Percentiles rank a stretch among this genome's conserved stretches.
Conservation (phyloP, 2,329 filamentous ascomycete genomes). For the Colletotrichum sp. region DNA sequence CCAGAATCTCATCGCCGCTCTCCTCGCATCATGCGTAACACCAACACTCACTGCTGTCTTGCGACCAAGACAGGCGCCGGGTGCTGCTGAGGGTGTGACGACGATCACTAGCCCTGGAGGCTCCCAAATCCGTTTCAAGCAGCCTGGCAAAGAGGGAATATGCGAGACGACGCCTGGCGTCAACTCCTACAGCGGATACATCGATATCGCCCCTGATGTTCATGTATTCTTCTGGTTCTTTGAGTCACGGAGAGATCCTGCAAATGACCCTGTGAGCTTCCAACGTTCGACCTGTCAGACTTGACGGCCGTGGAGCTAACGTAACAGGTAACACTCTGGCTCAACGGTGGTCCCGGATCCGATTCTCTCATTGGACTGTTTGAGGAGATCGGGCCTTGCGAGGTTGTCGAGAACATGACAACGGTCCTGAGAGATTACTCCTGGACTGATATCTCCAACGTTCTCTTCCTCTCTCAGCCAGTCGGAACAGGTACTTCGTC, state of each 20-base stretch:
- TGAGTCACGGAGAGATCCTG: background rate
- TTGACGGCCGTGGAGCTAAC: background rate
- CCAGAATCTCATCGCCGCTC: background rate
- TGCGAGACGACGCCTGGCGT: background rate
- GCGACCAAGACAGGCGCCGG: background rate
- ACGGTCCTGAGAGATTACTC: background rate
- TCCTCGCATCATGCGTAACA: background rate
- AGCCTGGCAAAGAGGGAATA: background rate
- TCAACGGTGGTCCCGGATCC: background rate
- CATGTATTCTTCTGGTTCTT: slow-evolving; percentile 12
- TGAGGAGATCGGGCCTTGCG: background rate
- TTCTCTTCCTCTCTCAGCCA: background rate
- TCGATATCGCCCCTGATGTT: background rate
- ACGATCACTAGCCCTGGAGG: background rate
- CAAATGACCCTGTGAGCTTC: background rate
- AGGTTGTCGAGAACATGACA: background rate
- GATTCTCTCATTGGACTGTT: background rate
- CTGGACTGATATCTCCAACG: background rate
- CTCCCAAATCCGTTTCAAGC: background rate
- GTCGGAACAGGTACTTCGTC: background rate
- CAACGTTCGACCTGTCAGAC: background rate
- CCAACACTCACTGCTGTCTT: background rate
- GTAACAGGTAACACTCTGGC: background rate
- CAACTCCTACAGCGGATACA: slow-evolving; percentile 8
- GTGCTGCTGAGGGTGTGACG: background rate